A percentile compares a stretch with the other conserved stretches of the same genome.
Evolutionary conservation across 768 basidiomycete genomes (phyloP).

Genomic region (Agaricus subrufescens): DNA sequence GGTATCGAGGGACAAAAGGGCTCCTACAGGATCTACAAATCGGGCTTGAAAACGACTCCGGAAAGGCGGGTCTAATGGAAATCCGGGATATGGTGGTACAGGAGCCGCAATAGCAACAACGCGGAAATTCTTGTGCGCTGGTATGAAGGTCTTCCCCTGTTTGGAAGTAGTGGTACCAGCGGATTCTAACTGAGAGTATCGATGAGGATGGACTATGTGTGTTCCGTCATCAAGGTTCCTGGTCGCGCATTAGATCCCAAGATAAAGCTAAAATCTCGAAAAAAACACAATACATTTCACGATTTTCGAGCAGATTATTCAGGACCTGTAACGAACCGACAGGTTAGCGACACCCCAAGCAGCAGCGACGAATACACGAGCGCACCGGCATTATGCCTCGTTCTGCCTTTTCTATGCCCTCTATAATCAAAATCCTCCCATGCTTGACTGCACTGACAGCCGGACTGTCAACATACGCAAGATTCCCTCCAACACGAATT

Average conservation of each 20-base stretch:
- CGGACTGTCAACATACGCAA: conserved; percentile 65
- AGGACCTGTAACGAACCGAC: conserved; percentile 32
- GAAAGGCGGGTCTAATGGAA: conserved; percentile 64
- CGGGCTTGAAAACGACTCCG: conserved; percentile 66
- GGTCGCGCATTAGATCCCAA: not conserved
- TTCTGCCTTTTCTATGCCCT: conserved; percentile 70
- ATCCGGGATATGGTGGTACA: conserved; percentile 63
- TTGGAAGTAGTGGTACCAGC: conserved; percentile 22
- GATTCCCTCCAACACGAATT: conserved; percentile 54
- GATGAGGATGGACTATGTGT: conserved; percentile 62
- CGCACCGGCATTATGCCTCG: conserved; percentile 68
- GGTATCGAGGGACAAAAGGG: conserved; percentile 41
- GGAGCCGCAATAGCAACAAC: conserved; percentile 69
- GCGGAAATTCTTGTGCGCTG: conserved; percentile 63
- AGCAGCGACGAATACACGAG: conserved; percentile 3
- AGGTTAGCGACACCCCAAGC: conserved; percentile 4
- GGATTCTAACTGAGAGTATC: conserved; percentile 45
- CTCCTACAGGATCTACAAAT: conserved; percentile 57
- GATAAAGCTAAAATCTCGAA: not conserved
- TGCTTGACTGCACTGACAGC: conserved; percentile 63
- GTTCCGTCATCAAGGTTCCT: conserved; percentile 71
- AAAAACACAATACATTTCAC: conserved; percentile 47
- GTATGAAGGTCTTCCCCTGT: conserved; percentile 46
- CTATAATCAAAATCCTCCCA: conserved; percentile 59
- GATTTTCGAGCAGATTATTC: conserved; percentile 65